phyloP scores from a whole-genome alignment of 768 basidiomycete species.

The Postia placenta region DNA sequence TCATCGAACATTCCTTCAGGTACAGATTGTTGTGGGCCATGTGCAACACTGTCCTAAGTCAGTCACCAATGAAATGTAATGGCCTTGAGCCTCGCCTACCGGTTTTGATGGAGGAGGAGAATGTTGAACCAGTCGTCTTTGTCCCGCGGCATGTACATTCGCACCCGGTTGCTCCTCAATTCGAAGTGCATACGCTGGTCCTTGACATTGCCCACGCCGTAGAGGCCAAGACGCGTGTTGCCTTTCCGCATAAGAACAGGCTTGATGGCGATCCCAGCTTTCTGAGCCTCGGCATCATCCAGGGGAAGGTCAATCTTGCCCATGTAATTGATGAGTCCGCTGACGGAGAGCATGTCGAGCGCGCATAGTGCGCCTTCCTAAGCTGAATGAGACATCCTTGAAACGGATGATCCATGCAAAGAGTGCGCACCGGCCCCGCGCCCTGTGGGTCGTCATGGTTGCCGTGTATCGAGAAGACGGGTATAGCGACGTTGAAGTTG shows the following conservation, averaged over 20 bases:
- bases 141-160: conserved; percentile 93
- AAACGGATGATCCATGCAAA: neutral
- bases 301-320: conserved; percentile 89
- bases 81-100: conserved; percentile 45
- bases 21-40: conserved; percentile 90
- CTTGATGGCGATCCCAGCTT: conserved; percentile 75
- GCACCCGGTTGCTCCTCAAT: conserved; percentile 85
- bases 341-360: conserved; percentile 89
- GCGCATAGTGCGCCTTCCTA: conserved; percentile 95
- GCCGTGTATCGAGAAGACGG: conserved; percentile 98
- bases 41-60: conserved; percentile 55
- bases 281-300: conserved; percentile 58
- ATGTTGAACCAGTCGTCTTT: conserved; percentile 95
- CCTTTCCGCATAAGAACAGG: conserved; percentile 93
- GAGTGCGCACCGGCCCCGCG: conserved; percentile 77
- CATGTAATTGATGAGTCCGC: conserved; percentile 95
- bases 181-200: conserved; percentile 97
- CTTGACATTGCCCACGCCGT: conserved; percentile 95
- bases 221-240: conserved; percentile 79
- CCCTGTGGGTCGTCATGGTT: conserved; percentile 99
- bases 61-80: neutral
- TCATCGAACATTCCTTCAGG: conserved; percentile 98
- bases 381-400: neutral
- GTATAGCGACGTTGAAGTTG: conserved; percentile 92
- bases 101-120: conserved; percentile 90